A percentile compares a stretch with the other conserved stretches of the same genome.
phyloP scores from a whole-genome alignment of 805 yeast species.

The Debaryomyces maramus region DNA sequence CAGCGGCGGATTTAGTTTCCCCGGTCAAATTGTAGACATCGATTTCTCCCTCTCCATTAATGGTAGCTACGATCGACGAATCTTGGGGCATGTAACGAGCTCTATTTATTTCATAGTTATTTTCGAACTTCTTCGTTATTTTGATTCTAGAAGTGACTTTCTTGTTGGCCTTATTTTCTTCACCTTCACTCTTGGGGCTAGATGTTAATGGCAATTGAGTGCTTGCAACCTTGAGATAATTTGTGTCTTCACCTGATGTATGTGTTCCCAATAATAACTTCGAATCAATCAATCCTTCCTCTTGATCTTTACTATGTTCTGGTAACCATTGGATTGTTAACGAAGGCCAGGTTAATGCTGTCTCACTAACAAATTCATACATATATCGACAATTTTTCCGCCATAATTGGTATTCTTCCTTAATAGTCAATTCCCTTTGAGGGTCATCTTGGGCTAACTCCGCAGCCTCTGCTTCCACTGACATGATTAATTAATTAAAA shows the following conservation, averaged over 20 bases:
- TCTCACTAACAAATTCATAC: slow-evolving; percentile 82
- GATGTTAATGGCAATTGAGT: slow-evolving; percentile 50
- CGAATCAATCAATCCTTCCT: slow-evolving; percentile 40
- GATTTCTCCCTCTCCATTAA: slow-evolving; percentile 65
- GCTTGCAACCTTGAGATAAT: slow-evolving; percentile 64
- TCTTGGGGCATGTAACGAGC: slow-evolving; percentile 71
- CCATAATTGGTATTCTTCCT: slow-evolving; percentile 78
- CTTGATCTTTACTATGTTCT: slow-evolving; percentile 19
- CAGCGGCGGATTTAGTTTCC: slow-evolving; percentile 24
- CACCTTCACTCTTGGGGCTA: slow-evolving; percentile 17
- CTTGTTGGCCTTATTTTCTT: slow-evolving; percentile 6
- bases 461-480: neutral
- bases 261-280: slow-evolving; percentile 69
- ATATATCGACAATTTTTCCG: slow-evolving; percentile 75
- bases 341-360: slow-evolving; percentile 81
- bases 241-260: slow-evolving; percentile 66
- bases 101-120: slow-evolving; percentile 67
- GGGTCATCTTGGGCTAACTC: slow-evolving; percentile 4
- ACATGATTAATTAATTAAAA: no score
- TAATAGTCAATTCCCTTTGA: slow-evolving; percentile 45
- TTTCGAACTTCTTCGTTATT: slow-evolving; percentile 59
- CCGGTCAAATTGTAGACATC: slow-evolving; percentile 48
- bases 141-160: slow-evolving; percentile 56
- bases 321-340: slow-evolving; percentile 80
- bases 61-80: slow-evolving; percentile 56